Conservation (phyloP, 768 basidiomycete genomes). For the Russula lepida region DNA sequence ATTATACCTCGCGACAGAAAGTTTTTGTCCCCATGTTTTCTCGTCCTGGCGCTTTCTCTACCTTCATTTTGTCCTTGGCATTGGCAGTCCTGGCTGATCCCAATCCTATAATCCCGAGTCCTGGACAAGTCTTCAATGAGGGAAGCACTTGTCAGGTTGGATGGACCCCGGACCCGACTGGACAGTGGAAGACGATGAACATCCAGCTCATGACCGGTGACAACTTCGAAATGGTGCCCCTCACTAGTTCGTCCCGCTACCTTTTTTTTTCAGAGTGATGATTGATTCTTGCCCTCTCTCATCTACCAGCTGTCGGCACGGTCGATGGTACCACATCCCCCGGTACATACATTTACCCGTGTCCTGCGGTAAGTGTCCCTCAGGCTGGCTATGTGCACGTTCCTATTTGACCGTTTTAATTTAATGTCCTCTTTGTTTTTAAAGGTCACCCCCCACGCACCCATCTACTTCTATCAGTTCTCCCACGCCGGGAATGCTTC, state of each 20-base stretch:
- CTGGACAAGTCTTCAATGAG: constrained; percentile 47
- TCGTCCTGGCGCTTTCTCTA: constrained; percentile 9
- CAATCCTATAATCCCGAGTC: constrained; percentile 49
- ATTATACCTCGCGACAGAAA: neutral
- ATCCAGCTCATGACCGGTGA: constrained; percentile 77
- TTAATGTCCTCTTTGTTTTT: neutral
- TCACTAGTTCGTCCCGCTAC: constrained; percentile 46
- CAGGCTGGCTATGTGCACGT: neutral
- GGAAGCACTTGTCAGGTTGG: constrained; percentile 46
- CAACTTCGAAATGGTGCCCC: constrained; percentile 58
- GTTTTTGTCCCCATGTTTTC: constrained; percentile 9
- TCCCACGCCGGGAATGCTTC: constrained; percentile 32
- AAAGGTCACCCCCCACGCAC: constrained; percentile 57
- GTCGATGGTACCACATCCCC: constrained; percentile 51
- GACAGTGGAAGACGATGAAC: constrained; percentile 59
- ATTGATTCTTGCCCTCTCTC: constrained; percentile 3
- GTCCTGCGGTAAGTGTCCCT: constrained; percentile 51
- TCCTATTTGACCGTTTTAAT: neutral
- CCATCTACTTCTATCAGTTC: constrained; percentile 81
- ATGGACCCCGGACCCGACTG: constrained; percentile 54
- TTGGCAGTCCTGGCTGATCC: constrained; percentile 45
- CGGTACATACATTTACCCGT: constrained; percentile 48
- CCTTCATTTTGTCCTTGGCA: constrained; percentile 14
- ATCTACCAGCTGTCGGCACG: constrained; percentile 52
- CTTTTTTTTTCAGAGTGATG: neutral